phyloP scores from a whole-genome alignment of 2,329 filamentous ascomycete species.

The Phaeosphaeria sp. region DNA sequence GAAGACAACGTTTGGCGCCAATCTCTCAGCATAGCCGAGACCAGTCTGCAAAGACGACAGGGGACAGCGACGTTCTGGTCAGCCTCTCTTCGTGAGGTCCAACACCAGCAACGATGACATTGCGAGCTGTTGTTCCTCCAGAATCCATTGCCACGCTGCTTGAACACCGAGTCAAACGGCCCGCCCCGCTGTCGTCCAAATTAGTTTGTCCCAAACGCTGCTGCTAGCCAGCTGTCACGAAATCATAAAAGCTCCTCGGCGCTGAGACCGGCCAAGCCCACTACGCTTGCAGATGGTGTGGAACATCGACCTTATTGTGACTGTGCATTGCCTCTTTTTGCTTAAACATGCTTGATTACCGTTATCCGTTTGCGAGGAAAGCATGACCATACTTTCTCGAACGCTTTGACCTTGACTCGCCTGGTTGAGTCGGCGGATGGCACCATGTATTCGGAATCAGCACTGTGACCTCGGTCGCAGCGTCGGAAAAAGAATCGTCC shows the following conservation, averaged over 20 bases:
- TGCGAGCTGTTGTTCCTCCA: neutral
- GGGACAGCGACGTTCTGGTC: neutral
- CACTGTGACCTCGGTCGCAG: neutral
- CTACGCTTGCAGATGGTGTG: neutral
- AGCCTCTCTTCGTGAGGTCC: neutral
- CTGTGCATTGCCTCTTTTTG: neutral
- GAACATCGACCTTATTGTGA: slow-evolving; percentile 3
- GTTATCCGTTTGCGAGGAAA: slow-evolving; percentile 2
- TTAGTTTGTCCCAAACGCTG: neutral
- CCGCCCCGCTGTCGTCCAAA: slow-evolving; percentile 21
- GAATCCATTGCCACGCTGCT: neutral
- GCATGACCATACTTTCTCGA: neutral
- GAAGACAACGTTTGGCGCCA: slow-evolving; percentile 3
- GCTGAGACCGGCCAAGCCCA: slow-evolving; percentile 2
- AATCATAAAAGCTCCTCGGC: slow-evolving; percentile 3
- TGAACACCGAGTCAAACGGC: slow-evolving; percentile 7
- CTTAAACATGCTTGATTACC: neutral
- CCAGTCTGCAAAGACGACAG: neutral
- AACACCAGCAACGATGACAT: neutral
- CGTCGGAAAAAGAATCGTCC: neutral
- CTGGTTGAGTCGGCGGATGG: neutral
- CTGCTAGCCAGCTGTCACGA: neutral
- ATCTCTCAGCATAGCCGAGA: slow-evolving; percentile 2
- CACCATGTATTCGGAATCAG: neutral
- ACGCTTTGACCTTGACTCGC: neutral